These are phyloP conservation scores for Tulasnella sp. DNA, from an alignment of 768 basidiomycete species.

Conservation along the genomic window DNA sequence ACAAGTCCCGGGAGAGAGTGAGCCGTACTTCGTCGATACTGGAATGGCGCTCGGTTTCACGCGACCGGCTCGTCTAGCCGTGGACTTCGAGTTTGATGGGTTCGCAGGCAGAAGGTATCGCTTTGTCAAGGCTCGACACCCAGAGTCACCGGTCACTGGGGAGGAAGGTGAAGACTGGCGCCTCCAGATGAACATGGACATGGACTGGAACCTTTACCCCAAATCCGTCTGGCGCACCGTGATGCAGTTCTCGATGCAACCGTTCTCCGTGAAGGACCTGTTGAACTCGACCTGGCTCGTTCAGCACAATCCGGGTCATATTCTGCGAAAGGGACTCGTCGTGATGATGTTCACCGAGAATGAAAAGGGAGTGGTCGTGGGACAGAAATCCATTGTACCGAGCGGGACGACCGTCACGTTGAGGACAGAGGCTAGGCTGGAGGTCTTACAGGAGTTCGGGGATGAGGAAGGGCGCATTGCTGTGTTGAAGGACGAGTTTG, in stretches of 20 bases:
- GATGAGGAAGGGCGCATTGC: slow-evolving; percentile 5
- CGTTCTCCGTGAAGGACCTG: neutral
- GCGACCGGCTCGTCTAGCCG: neutral
- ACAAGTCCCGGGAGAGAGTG: too few relatives aligned
- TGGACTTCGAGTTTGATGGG: neutral
- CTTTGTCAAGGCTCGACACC: neutral
- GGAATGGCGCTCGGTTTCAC: neutral
- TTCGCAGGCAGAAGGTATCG: neutral
- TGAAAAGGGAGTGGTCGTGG: neutral
- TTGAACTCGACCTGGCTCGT: neutral
- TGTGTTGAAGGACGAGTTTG: slow-evolving; percentile 7
- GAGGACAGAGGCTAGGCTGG: neutral
- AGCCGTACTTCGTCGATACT: slow-evolving; percentile 1
- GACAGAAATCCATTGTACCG: neutral
- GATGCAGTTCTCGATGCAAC: neutral
- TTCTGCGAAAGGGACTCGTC: neutral
- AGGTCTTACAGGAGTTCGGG: neutral
- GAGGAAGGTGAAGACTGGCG: slow-evolving; percentile 2
- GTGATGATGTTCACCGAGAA: neutral
- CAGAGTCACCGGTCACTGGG: neutral
- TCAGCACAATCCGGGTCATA: neutral
- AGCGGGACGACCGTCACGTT: neutral
- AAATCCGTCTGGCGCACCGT: neutral
- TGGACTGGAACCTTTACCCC: neutral
- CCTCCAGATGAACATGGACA: neutral